Conservation (phyloP, 2,329 filamentous ascomycete species). For the Boeremia exigua region DNA sequence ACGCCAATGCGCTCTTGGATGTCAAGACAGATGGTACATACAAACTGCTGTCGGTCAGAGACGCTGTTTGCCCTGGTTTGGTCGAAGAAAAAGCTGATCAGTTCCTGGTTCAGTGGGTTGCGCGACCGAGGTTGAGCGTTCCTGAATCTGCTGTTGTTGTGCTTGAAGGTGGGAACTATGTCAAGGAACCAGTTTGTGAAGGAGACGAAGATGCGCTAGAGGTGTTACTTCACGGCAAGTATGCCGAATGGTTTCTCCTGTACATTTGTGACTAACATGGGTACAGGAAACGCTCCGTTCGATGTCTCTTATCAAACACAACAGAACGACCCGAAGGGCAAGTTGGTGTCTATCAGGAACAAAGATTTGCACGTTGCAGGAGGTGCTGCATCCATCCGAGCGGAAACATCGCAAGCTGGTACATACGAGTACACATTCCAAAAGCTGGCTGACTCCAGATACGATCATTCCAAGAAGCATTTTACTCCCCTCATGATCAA, state of each 20-base stretch:
- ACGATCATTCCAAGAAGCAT: constrained; percentile 72
- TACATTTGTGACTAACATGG: constrained; percentile 28
- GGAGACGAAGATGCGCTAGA: constrained; percentile 92
- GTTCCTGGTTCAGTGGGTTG: constrained; percentile 86
- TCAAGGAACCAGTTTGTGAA: constrained; percentile 87
- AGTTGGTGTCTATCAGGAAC: constrained; percentile 62
- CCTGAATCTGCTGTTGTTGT: constrained; percentile 67
- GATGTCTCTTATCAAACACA: constrained; percentile 81
- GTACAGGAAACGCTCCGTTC: constrained; percentile 76
- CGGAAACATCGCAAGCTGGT: constrained; percentile 86
- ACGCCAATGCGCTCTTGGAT: constrained; percentile 71
- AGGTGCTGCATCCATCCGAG: constrained; percentile 76
- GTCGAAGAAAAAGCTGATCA: constrained; percentile 75
- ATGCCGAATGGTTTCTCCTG: constrained; percentile 26
- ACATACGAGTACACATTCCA: constrained; percentile 86
- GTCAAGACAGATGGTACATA: constrained; percentile 76
- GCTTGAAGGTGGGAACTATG: constrained; percentile 60
- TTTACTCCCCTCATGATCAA: constrained; percentile 73
- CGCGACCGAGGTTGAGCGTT: constrained; percentile 74
- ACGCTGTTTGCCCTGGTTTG: constrained; percentile 80
- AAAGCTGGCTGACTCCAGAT: constrained; percentile 83
- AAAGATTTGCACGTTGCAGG: constrained; percentile 80
- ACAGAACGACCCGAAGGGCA: constrained; percentile 70
- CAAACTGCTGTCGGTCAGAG: constrained; percentile 76
- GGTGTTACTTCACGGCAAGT: constrained; percentile 75